Evolutionary conservation across 2,329 filamentous ascomycete genomes (phyloP).

Genomic region (Chrysosporium queenslandicum): DNA sequence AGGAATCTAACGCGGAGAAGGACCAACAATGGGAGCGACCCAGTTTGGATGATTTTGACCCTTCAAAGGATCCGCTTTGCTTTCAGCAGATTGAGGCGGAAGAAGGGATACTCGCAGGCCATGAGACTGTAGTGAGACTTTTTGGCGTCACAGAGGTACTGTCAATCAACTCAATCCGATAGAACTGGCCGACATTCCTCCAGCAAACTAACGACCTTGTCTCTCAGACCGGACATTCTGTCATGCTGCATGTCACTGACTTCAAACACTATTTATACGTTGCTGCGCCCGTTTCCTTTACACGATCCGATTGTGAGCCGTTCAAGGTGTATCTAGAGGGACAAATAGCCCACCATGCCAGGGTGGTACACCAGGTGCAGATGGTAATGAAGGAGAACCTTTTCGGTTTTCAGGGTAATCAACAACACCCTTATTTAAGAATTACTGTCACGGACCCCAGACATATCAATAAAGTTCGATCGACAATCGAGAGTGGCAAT

Average conservation of each 20-base stretch:
- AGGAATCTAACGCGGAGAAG: conserved; percentile 77
- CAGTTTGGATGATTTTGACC: conserved; percentile 50
- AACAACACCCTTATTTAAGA: conserved; percentile 83
- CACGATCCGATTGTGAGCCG: conserved; percentile 61
- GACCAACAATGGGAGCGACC: conserved; percentile 85
- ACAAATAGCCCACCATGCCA: conserved; percentile 62
- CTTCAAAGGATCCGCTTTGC: conserved; percentile 58
- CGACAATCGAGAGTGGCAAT: conserved; percentile 59
- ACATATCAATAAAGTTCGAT: conserved; percentile 65
- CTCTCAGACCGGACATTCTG: conserved; percentile 63
- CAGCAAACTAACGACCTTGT: neutral
- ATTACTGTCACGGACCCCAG: conserved; percentile 87
- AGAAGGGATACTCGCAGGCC: conserved; percentile 71
- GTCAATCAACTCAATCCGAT: neutral
- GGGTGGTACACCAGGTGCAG: conserved; percentile 67
- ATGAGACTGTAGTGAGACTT: conserved; percentile 70
- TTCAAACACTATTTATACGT: conserved; percentile 96
- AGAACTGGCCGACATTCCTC: neutral
- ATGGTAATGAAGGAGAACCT: conserved; percentile 82
- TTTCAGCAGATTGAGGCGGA: conserved; percentile 96
- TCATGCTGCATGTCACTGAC: conserved; percentile 86
- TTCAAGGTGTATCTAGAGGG: conserved; percentile 75
- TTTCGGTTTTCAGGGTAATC: conserved; percentile 88
- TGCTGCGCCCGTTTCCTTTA: conserved; percentile 74
- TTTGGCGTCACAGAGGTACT: conserved; percentile 79